Conservation (phyloP, 805 yeast genomes). For the Nakazawaea sp. region DNA sequence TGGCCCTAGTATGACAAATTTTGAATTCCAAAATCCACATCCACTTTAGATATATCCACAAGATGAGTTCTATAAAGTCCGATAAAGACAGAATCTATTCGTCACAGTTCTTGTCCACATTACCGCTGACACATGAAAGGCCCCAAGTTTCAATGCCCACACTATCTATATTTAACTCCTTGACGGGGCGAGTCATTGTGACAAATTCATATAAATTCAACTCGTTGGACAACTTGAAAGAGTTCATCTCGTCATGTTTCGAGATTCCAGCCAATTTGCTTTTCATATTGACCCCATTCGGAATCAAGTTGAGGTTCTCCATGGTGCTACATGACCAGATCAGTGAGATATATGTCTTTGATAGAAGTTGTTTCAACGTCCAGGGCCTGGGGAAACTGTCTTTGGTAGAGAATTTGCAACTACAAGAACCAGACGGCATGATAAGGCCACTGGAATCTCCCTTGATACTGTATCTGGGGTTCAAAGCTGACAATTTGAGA, state of each 20-base stretch:
- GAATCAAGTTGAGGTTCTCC: constrained; percentile 50
- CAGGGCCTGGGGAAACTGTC: constrained; percentile 9
- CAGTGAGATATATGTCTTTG: constrained; percentile 54
- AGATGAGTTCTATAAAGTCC: not conserved
- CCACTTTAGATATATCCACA: not conserved
- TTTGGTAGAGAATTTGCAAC: constrained; percentile 25
- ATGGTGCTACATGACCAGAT: constrained; percentile 40
- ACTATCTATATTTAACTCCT: constrained; percentile 30
- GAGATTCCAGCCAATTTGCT: constrained; percentile 32
- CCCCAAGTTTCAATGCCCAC: constrained; percentile 13
- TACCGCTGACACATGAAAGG: not conserved
- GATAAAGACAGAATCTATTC: not conserved
- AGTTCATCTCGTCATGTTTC: constrained; percentile 32
- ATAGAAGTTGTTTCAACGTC: constrained; percentile 46
- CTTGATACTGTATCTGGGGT: constrained; percentile 15
- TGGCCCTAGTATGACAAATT: no score
- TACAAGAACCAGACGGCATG: constrained; percentile 21
- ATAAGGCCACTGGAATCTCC: constrained; percentile 28
- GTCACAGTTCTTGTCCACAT: constrained; percentile 1
- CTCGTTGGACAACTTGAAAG: constrained; percentile 34
- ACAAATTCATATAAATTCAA: constrained; percentile 32
- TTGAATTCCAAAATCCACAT: no score
- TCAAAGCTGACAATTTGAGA: constrained; percentile 27
- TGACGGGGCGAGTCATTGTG: constrained; percentile 32
- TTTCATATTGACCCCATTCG: constrained; percentile 58